Conservation (phyloP, 257 asterid species). For the Gardenia jasminoides region DNA sequence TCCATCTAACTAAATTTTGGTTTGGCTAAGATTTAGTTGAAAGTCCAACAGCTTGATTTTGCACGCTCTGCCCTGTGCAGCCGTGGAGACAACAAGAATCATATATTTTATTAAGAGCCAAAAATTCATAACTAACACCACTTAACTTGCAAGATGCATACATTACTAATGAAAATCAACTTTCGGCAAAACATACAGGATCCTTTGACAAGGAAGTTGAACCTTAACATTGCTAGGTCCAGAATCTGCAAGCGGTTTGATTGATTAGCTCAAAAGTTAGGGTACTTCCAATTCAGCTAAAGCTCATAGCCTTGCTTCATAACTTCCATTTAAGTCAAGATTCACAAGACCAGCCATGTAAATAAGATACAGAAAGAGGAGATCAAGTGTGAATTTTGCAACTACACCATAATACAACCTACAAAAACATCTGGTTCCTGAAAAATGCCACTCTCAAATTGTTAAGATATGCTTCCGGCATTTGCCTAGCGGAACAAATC, state of each 20-base stretch:
- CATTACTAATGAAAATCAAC: background rate
- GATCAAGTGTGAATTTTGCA: background rate
- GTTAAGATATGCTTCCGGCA: background rate
- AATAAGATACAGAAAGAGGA: background rate
- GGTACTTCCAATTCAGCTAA: background rate
- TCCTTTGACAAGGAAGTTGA: background rate
- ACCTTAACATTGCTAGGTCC: background rate
- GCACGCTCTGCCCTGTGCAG: too few relatives aligned
- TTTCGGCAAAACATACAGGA: background rate
- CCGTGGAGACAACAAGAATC: too few relatives aligned
- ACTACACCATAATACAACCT: background rate
- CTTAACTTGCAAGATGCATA: too few relatives aligned
- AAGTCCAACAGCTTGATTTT: too few relatives aligned
- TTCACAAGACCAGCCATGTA: background rate
- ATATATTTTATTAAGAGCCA: too few relatives aligned
- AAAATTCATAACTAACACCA: too few relatives aligned
- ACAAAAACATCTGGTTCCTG: too few relatives aligned
- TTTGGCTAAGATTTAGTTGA: background rate
- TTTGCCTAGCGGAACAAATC: too few relatives aligned
- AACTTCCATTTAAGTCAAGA: background rate
- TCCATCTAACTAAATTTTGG: too few relatives aligned
- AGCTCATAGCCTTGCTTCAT: background rate
- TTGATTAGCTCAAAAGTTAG: background rate
- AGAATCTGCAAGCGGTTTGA: background rate
- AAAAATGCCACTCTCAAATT: background rate